A percentile compares a stretch with the other conserved stretches of the same genome.
phyloP scores from a whole-genome alignment of 768 basidiomycete genomes.

The Mycena albidolilacea region DNA sequence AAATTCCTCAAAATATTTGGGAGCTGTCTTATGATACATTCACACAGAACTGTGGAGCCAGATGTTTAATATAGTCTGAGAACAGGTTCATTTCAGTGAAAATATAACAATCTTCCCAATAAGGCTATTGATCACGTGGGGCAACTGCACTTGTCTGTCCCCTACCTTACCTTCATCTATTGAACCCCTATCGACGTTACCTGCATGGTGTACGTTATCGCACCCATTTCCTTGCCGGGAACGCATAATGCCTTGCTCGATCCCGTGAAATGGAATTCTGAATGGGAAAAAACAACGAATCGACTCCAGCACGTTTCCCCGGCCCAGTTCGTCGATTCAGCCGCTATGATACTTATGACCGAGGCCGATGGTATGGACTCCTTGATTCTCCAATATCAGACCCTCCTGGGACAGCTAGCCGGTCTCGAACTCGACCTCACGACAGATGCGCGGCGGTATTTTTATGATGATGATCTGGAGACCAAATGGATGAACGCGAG shows the following conservation, averaged over 20 bases:
- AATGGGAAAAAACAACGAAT: conserved; percentile 34
- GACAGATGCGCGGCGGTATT: neutral
- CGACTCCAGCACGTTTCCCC: conserved; percentile 5
- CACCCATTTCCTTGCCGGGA: neutral
- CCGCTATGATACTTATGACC: neutral
- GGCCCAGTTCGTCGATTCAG: conserved; percentile 3
- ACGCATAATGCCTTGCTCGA: conserved; percentile 32
- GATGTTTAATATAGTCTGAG: too few relatives aligned
- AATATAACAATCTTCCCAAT: too few relatives aligned
- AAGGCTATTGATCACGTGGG: too few relatives aligned
- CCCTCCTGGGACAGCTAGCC: neutral
- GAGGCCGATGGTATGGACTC: neutral
- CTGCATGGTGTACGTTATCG: neutral
- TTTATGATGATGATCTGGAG: conserved; percentile 16
- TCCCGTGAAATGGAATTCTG: conserved; percentile 34
- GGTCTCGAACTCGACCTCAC: conserved; percentile 7
- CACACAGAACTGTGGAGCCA: too few relatives aligned
- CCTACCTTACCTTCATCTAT: too few relatives aligned
- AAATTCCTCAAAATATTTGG: too few relatives aligned
- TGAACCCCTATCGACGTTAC: too few relatives aligned
- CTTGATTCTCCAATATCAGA: conserved; percentile 12
- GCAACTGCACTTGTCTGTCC: too few relatives aligned
- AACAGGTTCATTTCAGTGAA: too few relatives aligned
- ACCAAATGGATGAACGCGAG: conserved; percentile 23
- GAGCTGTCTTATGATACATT: too few relatives aligned